Conservation (phyloP, 179 eudicot species). For the Gypsophila paniculata region DNA sequence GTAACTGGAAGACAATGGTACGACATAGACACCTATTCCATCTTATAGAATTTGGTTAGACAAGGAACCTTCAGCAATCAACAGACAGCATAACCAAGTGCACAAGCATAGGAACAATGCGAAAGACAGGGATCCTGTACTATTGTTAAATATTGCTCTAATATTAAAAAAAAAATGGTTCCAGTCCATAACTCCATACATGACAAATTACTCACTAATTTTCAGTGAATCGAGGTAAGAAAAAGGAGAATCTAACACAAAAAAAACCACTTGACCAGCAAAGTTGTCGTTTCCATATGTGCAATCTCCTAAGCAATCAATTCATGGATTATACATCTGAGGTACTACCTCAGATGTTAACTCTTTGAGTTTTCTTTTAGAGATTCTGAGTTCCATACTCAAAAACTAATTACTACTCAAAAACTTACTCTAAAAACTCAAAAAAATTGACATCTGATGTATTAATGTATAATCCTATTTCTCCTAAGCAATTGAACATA, state of each 20-base stretch:
- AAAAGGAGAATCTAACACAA: background rate
- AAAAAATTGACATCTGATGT: no score
- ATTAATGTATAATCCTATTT: no score
- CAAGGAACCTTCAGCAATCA: background rate
- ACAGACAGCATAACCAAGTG: background rate
- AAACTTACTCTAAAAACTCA: no score
- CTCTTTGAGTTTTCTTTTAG: no score
- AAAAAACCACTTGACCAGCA: background rate
- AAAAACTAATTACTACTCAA: no score
- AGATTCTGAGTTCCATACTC: no score
- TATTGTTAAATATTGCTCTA: background rate
- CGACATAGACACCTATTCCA: background rate
- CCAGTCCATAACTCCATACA: no score
- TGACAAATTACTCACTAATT: background rate
- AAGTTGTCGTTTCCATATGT: background rate
- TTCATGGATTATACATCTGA: no score
- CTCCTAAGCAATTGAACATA: no score
- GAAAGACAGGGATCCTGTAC: background rate
- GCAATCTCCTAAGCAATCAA: no score
- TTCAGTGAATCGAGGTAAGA: background rate
- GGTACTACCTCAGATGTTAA: no score
- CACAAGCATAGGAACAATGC: background rate
- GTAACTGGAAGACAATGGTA: background rate
- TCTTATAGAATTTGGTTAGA: background rate
- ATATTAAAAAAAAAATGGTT: background rate